Conservation (phyloP, 805 yeast species). For the Zygosaccharomyces gambellarensis region DNA sequence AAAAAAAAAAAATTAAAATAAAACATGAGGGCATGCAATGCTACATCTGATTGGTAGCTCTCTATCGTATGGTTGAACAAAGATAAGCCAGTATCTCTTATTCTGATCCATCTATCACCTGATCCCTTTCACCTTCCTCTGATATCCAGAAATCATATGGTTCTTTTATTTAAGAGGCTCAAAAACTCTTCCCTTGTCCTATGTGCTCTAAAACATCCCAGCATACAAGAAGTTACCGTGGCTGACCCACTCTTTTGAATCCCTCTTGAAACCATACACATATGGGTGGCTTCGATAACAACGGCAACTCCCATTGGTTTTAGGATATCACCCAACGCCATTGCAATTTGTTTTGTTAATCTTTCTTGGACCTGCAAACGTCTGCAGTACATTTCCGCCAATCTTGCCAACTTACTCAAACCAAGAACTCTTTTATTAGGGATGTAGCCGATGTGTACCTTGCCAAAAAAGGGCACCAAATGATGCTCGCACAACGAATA, state of each 20-base stretch:
- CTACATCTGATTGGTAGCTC: background rate
- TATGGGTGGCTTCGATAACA: constrained; percentile 94
- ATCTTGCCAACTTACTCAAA: constrained; percentile 83
- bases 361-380: constrained; percentile 98
- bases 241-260: constrained; percentile 92
- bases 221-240: constrained; percentile 94
- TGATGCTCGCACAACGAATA: constrained; percentile 96
- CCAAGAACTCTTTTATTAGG: constrained; percentile 93
- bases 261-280: constrained; percentile 99
- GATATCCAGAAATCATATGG: constrained; percentile 10
- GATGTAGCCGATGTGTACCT: constrained; percentile 95
- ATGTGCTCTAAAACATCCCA: constrained; percentile 93
- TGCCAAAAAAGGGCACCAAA: constrained; percentile 94
- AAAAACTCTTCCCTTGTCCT: constrained; percentile 95
- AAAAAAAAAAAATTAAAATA: background rate
- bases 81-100: constrained; percentile 15
- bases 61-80: constrained; percentile 11
- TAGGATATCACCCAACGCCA: constrained; percentile 86
- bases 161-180: constrained; percentile 63
- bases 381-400: constrained; percentile 95
- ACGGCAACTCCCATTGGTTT: constrained; percentile 98
- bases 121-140: background rate
- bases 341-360: constrained; percentile 93
- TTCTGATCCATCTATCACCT: background rate
- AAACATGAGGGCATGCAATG: constrained; percentile 1